phyloP scores from a whole-genome alignment of 345 rosid species.

The Barbarea vulgaris region DNA sequence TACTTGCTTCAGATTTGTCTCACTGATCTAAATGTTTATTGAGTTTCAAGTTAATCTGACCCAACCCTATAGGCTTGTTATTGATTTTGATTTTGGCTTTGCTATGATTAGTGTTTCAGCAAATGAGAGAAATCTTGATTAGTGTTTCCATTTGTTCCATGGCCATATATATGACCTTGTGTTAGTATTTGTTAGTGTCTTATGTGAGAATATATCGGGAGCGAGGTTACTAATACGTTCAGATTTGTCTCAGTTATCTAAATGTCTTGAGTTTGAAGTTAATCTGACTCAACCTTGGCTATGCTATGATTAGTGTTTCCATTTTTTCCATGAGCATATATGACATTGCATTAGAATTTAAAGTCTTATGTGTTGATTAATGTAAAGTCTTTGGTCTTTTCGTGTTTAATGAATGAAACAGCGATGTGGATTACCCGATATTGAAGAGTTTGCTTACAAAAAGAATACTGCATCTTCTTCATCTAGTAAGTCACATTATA shows the following conservation, averaged over 20 bases:
- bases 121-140: slow-evolving; percentile 5
- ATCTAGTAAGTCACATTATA: slow-evolving; percentile 45
- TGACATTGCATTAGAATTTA: background rate
- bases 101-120: background rate
- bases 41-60: background rate
- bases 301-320: slow-evolving; percentile 5
- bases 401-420: slow-evolving; percentile 43
- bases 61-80: background rate
- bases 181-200: background rate
- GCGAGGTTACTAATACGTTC: too few species aligned
- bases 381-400: background rate
- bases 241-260: too few species aligned
- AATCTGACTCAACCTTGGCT: too few species aligned
- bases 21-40: background rate
- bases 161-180: background rate
- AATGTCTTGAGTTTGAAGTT: too few species aligned
- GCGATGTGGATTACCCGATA: slow-evolving; percentile 59
- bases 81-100: background rate
- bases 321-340: background rate
- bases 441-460: slow-evolving; percentile 76
- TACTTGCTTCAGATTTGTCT: background rate
- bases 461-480: slow-evolving; percentile 44
- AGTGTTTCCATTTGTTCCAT: background rate
- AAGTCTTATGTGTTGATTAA: background rate
- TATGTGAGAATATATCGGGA: too few species aligned